Base-by-base conservation (phyloP, 306 rosid species). In the Crotalaria pallida region DNA sequence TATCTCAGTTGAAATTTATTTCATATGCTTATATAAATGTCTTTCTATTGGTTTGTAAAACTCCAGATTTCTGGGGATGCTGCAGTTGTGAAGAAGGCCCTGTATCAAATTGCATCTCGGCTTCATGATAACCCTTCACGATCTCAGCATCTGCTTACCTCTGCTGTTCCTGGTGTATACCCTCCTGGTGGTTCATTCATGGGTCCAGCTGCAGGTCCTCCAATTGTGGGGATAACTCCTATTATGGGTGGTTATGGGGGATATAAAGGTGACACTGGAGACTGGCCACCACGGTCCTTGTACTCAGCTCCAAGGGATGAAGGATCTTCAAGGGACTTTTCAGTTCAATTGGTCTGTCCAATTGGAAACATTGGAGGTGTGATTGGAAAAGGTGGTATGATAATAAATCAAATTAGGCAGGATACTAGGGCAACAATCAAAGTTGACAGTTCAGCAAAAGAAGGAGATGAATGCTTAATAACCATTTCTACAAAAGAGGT, bases 341-440 rank as follows among this genome's bases (percentile, higher is more conserved):
- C 95, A 53, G 80, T 89, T 73, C 96, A 89, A 21, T 64, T 95
- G 81, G 77, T 95, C 73, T 95, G 99, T 71, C 99, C 97, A 19
- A 91, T 83, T 45, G 89, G 81, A 24, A 95, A 91, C 80, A 86
- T 91, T 71, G 99, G 99, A 24, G 96, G 99, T 10, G 99, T 95
- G 73, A 95, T 95, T 76, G 99, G 99, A 65, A 95, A 95, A 85
- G 99, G 99, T 67, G 99, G 99, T 75, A 80, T 15, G 24, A 80
- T 95, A 55, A 91, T 95, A 67, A 95, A 95, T 84, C 99, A 95
- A 80, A 87, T 95, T 69, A 86, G 99, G 79, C 97, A 95, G 85
- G 97, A 95, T 1, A 83, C 99, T 13, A 93, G 92, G 34, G 99
- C 99, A 72, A 85, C 81, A 18, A 87, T 95, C 50, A 95, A 95